These are phyloP conservation scores for Paecilomyces sp. DNA, from an alignment of 2,329 filamentous ascomycete species.

Conservation along the genomic window DNA sequence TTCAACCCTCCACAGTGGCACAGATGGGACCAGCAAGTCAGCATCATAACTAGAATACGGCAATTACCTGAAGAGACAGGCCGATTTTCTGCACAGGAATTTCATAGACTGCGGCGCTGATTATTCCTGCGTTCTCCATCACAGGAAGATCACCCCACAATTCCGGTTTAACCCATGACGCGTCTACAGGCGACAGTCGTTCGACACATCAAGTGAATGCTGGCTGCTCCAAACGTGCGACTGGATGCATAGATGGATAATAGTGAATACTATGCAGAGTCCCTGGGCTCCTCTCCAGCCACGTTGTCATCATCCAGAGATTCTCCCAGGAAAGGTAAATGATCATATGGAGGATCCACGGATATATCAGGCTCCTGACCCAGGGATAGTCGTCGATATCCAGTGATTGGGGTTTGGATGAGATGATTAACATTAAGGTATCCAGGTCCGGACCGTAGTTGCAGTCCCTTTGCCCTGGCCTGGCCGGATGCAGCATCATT, in stretches of 20 bases:
- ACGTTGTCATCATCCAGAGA: neutral
- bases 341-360: neutral
- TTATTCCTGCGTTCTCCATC: neutral
- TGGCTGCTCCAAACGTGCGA: neutral
- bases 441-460: neutral
- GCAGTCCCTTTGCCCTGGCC: neutral
- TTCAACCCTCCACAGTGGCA: neutral
- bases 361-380: neutral
- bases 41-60: neutral
- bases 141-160: neutral
- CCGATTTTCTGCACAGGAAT: neutral
- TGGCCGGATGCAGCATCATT: neutral
- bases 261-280: neutral
- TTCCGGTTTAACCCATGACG: neutral
- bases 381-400: neutral
- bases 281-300: neutral
- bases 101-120: neutral
- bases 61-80: neutral
- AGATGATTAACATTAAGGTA: neutral
- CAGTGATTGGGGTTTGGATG: neutral
- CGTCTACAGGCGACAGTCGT: neutral
- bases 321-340: neutral
- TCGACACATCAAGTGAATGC: neutral
- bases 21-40: neutral
- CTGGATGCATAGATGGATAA: neutral